phyloP scores from a whole-genome alignment of 1,139 yeast genomes.

The Starmera stellimalicola region DNA sequence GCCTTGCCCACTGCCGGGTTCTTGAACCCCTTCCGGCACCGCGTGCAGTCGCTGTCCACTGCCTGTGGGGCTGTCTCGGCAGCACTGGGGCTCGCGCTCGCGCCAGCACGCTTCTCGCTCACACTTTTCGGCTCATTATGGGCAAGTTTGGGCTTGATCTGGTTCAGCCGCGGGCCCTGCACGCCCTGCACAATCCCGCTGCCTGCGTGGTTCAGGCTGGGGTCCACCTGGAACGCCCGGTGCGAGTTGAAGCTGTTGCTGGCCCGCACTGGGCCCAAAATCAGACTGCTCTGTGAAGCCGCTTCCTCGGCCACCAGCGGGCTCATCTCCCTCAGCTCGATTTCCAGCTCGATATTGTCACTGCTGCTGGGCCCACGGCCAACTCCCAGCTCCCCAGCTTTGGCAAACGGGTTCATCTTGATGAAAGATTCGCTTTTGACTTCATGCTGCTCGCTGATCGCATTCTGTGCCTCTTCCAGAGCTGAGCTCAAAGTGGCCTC shows the following conservation, averaged over 20 bases:
- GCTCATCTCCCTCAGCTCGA: too few species aligned
- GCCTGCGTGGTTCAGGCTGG: constrained; percentile 16
- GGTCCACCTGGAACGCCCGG: constrained; percentile 16
- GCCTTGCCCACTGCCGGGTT: constrained; percentile 40
- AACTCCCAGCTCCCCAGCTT: too few species aligned
- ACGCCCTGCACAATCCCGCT: constrained; percentile 14
- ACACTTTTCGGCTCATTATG: neutral
- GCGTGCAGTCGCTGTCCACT: constrained; percentile 40
- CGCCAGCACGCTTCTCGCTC: too few species aligned
- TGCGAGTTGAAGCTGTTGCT: constrained; percentile 1
- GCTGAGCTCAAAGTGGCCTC: too few species aligned
- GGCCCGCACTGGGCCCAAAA: too few species aligned
- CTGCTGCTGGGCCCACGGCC: too few species aligned
- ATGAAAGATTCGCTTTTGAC: neutral
- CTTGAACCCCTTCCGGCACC: constrained; percentile 52
- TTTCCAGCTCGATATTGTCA: too few species aligned
- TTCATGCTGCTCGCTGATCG: neutral
- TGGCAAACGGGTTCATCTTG: neutral
- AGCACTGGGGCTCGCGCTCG: too few species aligned
- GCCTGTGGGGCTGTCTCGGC: too few species aligned
- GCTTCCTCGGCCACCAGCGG: constrained; percentile 2
- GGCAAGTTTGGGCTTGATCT: neutral
- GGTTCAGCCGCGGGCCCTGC: constrained; percentile 10
- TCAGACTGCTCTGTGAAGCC: too few species aligned
- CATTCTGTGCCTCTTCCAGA: neutral